Evolutionary conservation across 2,329 filamentous ascomycete genomes (phyloP).

Genomic region (Colletotrichum gloeosporioides): DNA sequence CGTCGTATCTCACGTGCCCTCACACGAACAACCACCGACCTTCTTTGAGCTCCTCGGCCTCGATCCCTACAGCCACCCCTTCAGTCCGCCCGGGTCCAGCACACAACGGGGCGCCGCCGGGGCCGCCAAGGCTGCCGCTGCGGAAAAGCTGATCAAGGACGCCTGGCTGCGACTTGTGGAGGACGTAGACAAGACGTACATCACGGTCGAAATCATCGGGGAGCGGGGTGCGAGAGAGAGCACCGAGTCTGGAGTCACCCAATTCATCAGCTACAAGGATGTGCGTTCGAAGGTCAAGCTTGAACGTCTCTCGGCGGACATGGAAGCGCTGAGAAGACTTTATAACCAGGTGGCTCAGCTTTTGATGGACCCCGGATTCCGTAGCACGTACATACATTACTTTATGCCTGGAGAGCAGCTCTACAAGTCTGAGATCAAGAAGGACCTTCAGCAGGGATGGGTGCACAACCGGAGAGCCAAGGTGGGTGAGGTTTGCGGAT

Average conservation of each 20-base stretch:
- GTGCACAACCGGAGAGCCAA: not conserved
- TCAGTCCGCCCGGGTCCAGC: not conserved
- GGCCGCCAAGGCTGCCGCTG: not conserved
- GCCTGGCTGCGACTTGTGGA: not conserved
- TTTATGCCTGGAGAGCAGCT: not conserved
- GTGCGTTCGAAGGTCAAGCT: not conserved
- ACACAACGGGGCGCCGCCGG: not conserved
- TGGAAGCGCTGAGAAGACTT: not conserved
- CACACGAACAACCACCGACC: not conserved
- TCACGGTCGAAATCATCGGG: not conserved
- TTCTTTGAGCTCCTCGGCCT: not conserved
- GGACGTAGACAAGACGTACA: not conserved
- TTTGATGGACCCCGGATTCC: not conserved
- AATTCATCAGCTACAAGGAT: not conserved
- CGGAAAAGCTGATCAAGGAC: not conserved
- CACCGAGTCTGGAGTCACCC: not conserved
- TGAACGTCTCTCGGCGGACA: not conserved
- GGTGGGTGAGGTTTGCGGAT: not conserved
- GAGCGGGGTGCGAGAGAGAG: not conserved
- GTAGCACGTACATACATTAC: not conserved
- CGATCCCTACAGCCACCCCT: not conserved
- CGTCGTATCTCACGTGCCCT: not conserved
- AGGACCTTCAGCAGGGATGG: not conserved
- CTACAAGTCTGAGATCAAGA: not conserved
- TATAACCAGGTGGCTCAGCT: not conserved